These are phyloP conservation scores for Metschnikowia similis DNA, from an alignment of 805 yeast species.

Conservation along the genomic window DNA sequence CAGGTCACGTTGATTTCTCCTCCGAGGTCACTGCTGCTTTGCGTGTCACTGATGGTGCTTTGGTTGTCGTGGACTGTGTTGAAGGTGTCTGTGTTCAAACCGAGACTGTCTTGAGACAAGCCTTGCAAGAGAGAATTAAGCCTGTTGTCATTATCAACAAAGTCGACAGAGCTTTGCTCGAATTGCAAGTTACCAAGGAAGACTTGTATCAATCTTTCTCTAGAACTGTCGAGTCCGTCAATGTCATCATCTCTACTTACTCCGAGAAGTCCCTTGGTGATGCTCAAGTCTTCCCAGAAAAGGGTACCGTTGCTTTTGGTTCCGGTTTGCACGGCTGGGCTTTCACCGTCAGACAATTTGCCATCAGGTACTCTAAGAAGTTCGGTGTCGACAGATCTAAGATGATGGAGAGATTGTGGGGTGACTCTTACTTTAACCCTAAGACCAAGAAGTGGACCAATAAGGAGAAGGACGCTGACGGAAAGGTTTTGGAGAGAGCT, in stretches of 20 bases:
- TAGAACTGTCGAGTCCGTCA: slow-evolving; percentile 99
- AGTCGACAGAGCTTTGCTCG: slow-evolving; percentile 99
- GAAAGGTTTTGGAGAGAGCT: slow-evolving; percentile 95
- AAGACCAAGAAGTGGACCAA: slow-evolving; percentile 99
- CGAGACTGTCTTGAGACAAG: slow-evolving; percentile 98
- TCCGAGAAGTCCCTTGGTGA: slow-evolving; percentile 89
- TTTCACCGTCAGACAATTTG: slow-evolving; percentile 98
- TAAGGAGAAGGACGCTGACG: slow-evolving; percentile 93
- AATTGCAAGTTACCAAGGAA: slow-evolving; percentile 98
- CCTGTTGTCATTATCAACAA: slow-evolving; percentile 98
- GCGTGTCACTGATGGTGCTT: slow-evolving; percentile 99
- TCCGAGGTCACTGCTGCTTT: slow-evolving; percentile 99
- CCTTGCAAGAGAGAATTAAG: slow-evolving; percentile 98
- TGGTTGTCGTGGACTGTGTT: slow-evolving; percentile 97
- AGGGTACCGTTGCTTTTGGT: slow-evolving; percentile 99
- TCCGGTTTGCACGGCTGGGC: slow-evolving; percentile 99
- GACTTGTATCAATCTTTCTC: slow-evolving; percentile 97
- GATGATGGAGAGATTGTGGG: slow-evolving; percentile 99
- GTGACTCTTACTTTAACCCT: slow-evolving; percentile 99
- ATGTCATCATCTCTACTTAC: slow-evolving; percentile 96
- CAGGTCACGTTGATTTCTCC: slow-evolving; percentile 99
- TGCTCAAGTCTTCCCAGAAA: slow-evolving; percentile 97
- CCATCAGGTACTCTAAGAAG: slow-evolving; percentile 96
- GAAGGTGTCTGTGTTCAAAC: slow-evolving; percentile 99
- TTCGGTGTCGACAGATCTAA: slow-evolving; percentile 97